Evolutionary conservation across 73 alveolate genomes (phyloP).

Genomic region (Blepharisma japonicum): DNA sequence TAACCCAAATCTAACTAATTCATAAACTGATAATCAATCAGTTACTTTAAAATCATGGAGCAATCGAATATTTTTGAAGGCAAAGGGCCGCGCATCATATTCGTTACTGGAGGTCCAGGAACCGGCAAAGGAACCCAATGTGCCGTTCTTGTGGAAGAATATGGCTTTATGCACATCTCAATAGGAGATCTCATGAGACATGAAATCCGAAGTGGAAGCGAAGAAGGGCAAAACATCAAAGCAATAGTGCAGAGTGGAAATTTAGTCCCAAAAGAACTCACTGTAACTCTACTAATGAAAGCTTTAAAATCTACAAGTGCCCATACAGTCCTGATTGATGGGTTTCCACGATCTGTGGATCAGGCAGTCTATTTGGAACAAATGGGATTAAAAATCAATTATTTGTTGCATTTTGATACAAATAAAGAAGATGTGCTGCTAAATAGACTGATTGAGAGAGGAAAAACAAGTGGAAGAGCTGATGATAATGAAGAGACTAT

Average conservation of each 20-base stretch:
- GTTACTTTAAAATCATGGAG: conserved; percentile 14
- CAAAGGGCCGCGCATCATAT: conserved; percentile 43
- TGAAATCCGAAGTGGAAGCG: conserved; percentile 50
- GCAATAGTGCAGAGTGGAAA: conserved; percentile 59
- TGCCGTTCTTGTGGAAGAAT: conserved; percentile 58
- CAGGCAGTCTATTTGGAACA: conserved; percentile 72
- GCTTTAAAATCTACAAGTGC: conserved; percentile 48
- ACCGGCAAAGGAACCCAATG: conserved; percentile 97
- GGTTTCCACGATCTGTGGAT: conserved; percentile 85
- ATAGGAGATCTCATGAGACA: conserved; percentile 81
- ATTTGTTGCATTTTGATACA: conserved; percentile 28
- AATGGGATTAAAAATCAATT: conserved; percentile 35
- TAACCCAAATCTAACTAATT: no score
- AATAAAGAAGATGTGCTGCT: conserved; percentile 81
- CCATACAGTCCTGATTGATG: conserved; percentile 74
- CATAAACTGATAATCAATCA: no score
- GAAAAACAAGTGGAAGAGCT: conserved; percentile 87
- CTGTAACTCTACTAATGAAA: conserved; percentile 50
- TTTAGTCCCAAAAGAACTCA: conserved; percentile 70
- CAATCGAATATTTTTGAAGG: not conserved
- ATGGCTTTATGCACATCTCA: conserved; percentile 66
- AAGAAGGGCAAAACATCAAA: conserved; percentile 51
- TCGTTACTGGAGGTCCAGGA: conserved; percentile 85
- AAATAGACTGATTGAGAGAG: conserved; percentile 86
- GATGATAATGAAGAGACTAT: conserved; percentile 98